Evolutionary conservation across 2,329 filamentous ascomycete species (phyloP).

Genomic region (Epichloe coenophiala): DNA sequence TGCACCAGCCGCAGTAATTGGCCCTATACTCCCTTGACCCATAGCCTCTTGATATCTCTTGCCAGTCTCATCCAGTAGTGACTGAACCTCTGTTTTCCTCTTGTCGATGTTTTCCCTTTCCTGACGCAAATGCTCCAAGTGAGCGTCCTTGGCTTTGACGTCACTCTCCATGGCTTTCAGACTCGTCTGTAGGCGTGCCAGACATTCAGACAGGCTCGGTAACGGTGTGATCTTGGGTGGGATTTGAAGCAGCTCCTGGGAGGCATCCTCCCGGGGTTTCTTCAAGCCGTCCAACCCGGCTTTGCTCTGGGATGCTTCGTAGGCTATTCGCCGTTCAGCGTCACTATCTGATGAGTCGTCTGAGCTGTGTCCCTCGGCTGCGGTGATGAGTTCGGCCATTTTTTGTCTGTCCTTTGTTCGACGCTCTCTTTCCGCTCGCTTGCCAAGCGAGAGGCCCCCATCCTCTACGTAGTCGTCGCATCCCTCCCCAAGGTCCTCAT

Average conservation of each 20-base stretch:
- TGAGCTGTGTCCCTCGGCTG: constrained; percentile 55
- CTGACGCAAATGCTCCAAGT: constrained; percentile 51
- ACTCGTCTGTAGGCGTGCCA: constrained; percentile 49
- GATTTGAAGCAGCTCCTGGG: constrained; percentile 35
- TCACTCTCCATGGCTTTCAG: constrained; percentile 50
- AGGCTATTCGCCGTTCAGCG: constrained; percentile 62
- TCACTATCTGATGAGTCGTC: constrained; percentile 57
- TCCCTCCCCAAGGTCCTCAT: constrained; percentile 85
- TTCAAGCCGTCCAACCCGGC: constrained; percentile 69
- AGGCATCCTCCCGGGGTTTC: constrained; percentile 23
- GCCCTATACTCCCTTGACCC: constrained; percentile 14
- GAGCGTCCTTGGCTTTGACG: constrained; percentile 44
- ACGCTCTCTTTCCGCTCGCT: constrained; percentile 63
- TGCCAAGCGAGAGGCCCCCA: constrained; percentile 66
- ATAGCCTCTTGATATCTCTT: constrained; percentile 41
- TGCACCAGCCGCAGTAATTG: neutral
- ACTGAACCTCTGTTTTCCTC: constrained; percentile 69
- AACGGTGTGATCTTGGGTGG: constrained; percentile 66
- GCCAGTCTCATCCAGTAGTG: constrained; percentile 66
- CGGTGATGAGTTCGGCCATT: constrained; percentile 72
- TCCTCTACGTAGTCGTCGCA: constrained; percentile 89
- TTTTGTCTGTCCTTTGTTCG: constrained; percentile 53
- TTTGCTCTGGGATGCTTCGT: constrained; percentile 74
- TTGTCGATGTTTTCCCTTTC: constrained; percentile 56
- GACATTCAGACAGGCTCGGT: constrained; percentile 55